Evolutionary conservation across 371 early-diverging fungal genomes (phyloP), one percentile per base, ranked within the genome.

Genomic region (Rhizopus stolonifer): DNA sequence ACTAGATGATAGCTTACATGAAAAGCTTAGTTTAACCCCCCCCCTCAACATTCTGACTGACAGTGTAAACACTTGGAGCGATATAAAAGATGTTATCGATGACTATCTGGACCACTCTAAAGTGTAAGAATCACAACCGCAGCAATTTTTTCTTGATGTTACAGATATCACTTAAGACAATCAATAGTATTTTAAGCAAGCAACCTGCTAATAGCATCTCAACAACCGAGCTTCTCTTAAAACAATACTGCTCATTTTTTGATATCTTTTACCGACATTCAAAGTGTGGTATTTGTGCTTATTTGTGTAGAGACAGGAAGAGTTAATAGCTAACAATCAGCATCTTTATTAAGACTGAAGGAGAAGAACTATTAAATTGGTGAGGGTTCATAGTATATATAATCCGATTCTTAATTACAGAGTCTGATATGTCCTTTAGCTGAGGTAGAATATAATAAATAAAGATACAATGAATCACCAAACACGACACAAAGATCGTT

Each of bases 191-290:
- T 33, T 18, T 47, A 32, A 32, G 21, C 32, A 47, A 32, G 47
- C 33, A 47, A 14, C 33, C 31, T 33, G 47, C 32, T 32, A 32
- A 17, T 33, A 32, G 21, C 18, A 33, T 33, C 18, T 33, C 19
- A 31, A 47, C 10, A 19, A 33, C 32, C 33, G 47, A 47, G 31
- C 32, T 47, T 19, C 47, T 47, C 32, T 47, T 47, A 33, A 32
- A 31, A 3, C 18, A 47, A 32, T 47, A 47, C 21, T 47, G 47
- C 21, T 47, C 33, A 47, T 33, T 21, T 32, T 25, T 32, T 17
- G 1, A 47, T 32, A 18, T 1, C 33, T 47, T 47, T 32, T 47
- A 47, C 19, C 17, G 19, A n/a, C n/a, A n/a, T n/a, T n/a, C n/a
- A n/a, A n/a, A n/a, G n/a, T n/a, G n/a, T n/a, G n/a, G n/a, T n/a